These are phyloP conservation scores for Colletotrichum lentis DNA, from an alignment of 2,329 filamentous ascomycete genomes.

Conservation along the genomic window DNA sequence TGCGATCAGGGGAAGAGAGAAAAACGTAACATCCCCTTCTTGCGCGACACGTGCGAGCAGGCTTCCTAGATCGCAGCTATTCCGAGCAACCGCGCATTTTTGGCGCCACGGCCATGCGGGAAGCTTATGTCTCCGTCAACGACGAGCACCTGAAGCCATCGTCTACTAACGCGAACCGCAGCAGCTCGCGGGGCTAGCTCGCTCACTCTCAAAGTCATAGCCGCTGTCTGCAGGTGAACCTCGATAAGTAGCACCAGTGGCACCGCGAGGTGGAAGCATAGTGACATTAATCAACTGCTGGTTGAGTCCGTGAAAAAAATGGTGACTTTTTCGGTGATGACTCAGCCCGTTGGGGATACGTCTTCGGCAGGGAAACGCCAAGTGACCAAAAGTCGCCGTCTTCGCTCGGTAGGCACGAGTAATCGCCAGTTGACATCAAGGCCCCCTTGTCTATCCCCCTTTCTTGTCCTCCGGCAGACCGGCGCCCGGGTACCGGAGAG, in stretches of 20 bases:
- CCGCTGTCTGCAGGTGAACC: background rate
- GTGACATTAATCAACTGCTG: too few species aligned
- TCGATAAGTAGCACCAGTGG: background rate
- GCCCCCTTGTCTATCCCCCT: conserved; percentile 21
- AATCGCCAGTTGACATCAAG: conserved; percentile 28
- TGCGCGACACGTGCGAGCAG: background rate
- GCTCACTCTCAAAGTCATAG: background rate
- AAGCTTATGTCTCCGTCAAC: background rate
- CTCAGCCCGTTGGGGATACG: background rate
- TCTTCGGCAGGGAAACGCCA: conserved; percentile 17
- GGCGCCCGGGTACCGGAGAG: conserved; percentile 18
- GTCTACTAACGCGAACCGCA: background rate
- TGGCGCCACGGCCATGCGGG: background rate
- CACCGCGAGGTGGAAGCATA: background rate
- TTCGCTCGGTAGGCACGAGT: conserved; percentile 15
- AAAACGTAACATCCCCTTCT: background rate
- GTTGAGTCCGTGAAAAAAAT: too few species aligned
- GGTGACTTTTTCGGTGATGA: too few species aligned
- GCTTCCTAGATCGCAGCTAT: background rate
- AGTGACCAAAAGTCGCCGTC: background rate
- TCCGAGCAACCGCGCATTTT: background rate
- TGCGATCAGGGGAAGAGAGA: background rate
- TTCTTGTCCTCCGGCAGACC: conserved; percentile 12
- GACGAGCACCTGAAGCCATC: background rate
- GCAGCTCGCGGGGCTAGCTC: background rate